Percentiles rank a stretch among this genome's conserved stretches.
These are phyloP conservation scores for Mucor indicus DNA, from an alignment of 371 early-diverging fungal genomes.

Conservation along the genomic window DNA sequence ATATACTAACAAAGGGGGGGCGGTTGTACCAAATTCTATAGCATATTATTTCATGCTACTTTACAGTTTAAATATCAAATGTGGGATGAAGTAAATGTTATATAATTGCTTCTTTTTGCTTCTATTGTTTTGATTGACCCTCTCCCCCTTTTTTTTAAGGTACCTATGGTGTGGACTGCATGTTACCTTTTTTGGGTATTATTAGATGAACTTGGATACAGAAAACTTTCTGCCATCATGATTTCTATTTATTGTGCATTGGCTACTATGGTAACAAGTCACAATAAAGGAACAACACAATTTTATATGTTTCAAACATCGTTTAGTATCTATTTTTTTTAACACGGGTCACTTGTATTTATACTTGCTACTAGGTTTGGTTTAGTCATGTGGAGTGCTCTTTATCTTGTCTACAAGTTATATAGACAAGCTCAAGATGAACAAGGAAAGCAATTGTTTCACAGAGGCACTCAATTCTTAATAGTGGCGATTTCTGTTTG, in stretches of 20 bases:
- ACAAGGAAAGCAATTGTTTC: constrained; percentile 25
- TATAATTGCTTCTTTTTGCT: too few species aligned
- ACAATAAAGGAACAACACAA: constrained; percentile 33
- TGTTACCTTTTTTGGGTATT: constrained; percentile 36
- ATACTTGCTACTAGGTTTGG: constrained; percentile 28
- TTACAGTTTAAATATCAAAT: constrained; percentile 40
- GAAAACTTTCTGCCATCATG: constrained; percentile 3
- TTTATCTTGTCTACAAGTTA: constrained; percentile 37
- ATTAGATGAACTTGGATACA: constrained; percentile 27
- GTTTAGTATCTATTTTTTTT: too few species aligned
- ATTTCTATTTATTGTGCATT: constrained; percentile 33
- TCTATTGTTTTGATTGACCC: too few species aligned
- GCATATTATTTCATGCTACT: constrained; percentile 42
- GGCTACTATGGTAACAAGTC: constrained; percentile 38
- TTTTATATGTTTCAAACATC: constrained; percentile 45
- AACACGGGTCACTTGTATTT: too few species aligned
- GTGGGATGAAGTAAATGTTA: constrained; percentile 44
- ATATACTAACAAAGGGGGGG: too few species aligned
- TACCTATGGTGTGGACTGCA: constrained; percentile 46
- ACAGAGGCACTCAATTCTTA: constrained; percentile 27
- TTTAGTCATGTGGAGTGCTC: constrained; percentile 41
- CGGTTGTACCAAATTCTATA: too few species aligned
- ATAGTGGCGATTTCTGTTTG: constrained; percentile 28
- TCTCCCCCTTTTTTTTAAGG: too few species aligned
- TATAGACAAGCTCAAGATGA: constrained; percentile 18